A percentile compares a stretch with the other conserved stretches of the same genome.
Conservation (phyloP, 768 basidiomycete species). For the Serendipita sp. region DNA sequence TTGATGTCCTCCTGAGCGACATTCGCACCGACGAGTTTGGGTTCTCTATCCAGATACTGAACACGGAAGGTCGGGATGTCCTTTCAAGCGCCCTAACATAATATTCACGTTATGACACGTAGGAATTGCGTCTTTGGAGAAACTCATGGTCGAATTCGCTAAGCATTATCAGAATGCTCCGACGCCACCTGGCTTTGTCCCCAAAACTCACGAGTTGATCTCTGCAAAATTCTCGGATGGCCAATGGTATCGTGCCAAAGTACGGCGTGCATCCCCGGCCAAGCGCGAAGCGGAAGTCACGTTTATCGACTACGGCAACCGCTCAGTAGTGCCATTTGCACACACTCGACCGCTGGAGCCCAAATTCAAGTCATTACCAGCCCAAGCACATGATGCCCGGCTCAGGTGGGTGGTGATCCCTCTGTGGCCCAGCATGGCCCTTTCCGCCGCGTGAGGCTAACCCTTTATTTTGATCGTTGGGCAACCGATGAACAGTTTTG, state of each 20-base stretch:
- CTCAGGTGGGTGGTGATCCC: conserved; percentile 40
- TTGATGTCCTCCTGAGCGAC: conserved; percentile 87
- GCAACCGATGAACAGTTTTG: conserved; percentile 38
- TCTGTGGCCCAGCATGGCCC: conserved; percentile 5
- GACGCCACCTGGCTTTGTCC: conserved; percentile 52
- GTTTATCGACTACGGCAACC: conserved; percentile 93
- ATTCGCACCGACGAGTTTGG: conserved; percentile 56
- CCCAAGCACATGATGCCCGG: conserved; percentile 89
- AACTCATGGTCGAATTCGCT: conserved; percentile 88
- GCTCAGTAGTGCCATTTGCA: conserved; percentile 71
- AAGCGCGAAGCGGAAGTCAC: conserved; percentile 92
- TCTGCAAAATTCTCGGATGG: conserved; percentile 91
- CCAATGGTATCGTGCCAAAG: conserved; percentile 89
- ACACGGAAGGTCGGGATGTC: conserved; percentile 53
- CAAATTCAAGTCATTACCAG: conserved; percentile 76
- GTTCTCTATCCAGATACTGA: conserved; percentile 88
- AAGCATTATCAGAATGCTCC: conserved; percentile 58
- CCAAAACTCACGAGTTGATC: conserved; percentile 76
- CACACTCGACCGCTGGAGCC: conserved; percentile 77
- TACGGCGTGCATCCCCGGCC: conserved; percentile 66
- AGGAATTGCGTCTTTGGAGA: conserved; percentile 87
- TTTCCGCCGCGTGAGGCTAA: too few species aligned
- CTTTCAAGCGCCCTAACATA: background rate
- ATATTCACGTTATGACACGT: background rate
- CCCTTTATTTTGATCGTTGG: too few species aligned